Evolutionary conservation across 768 basidiomycete species (phyloP).

Genomic region (Suillus lakei): DNA sequence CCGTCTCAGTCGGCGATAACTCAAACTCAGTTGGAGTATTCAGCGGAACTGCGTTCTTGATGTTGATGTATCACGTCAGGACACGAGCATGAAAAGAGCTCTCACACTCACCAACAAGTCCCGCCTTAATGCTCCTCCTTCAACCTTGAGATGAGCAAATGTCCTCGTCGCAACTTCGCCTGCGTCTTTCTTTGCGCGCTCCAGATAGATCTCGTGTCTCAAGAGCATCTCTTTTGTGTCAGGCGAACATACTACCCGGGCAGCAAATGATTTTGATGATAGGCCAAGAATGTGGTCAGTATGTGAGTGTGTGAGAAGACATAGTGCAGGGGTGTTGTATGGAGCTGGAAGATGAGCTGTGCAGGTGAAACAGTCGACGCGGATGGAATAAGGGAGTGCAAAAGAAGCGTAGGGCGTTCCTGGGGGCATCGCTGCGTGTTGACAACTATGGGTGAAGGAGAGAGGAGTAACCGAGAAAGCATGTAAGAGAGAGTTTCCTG

Average conservation of each 20-base stretch:
- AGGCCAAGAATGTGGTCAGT: constrained; percentile 86
- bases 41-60: constrained; percentile 60
- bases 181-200: constrained; percentile 47
- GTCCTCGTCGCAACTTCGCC: constrained; percentile 45
- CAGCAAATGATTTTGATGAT: constrained; percentile 73
- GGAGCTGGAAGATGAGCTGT: constrained; percentile 38
- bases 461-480: background rate
- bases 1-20: constrained; percentile 56
- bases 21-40: constrained; percentile 68
- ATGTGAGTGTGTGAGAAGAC: constrained; percentile 90
- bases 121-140: constrained; percentile 57
- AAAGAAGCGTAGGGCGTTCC: constrained; percentile 82
- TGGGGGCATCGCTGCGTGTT: constrained; percentile 58
- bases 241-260: constrained; percentile 73
- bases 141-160: constrained; percentile 69
- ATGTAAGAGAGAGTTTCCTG: background rate
- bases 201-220: constrained; percentile 70
- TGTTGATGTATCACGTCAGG: background rate
- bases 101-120: constrained; percentile 61
- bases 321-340: constrained; percentile 48
- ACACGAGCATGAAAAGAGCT: background rate
- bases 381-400: constrained; percentile 78
- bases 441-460: background rate
- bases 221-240: constrained; percentile 90
- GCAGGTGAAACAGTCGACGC: constrained; percentile 81